phyloP scores from a whole-genome alignment of 495 filamentous ascomycete species.

The Podospora tetraspora region DNA sequence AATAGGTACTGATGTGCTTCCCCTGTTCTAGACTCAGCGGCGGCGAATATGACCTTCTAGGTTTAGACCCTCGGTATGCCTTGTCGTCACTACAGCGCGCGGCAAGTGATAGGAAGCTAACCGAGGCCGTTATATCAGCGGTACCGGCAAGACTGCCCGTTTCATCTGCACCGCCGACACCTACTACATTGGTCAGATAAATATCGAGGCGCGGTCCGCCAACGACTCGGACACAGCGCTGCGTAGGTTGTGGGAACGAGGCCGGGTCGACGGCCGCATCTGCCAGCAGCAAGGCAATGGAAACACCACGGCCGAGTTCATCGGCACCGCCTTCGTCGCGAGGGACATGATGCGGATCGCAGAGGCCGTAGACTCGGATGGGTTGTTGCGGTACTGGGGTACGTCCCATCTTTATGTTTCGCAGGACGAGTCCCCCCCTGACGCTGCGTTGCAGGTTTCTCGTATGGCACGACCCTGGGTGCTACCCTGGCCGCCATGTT shows the following conservation, averaged over 20 bases:
- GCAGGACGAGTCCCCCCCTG: not conserved
- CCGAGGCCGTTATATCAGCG: conserved; percentile 12
- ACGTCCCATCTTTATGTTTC: conserved; percentile 2
- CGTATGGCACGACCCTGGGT: conserved; percentile 42
- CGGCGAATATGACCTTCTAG: conserved; percentile 37
- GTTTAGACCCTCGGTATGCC: conserved; percentile 31
- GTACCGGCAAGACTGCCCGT: conserved; percentile 34
- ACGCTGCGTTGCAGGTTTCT: conserved; percentile 24
- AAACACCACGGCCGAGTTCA: conserved; percentile 22
- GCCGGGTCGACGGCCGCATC: conserved; percentile 12
- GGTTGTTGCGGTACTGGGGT: conserved; percentile 45
- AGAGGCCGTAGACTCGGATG: conserved; percentile 40
- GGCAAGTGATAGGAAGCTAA: too few relatives aligned
- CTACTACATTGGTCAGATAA: conserved; percentile 1
- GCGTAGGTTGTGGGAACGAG: conserved; percentile 22
- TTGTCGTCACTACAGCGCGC: too few relatives aligned
- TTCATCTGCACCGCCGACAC: conserved; percentile 28
- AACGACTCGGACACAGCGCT: conserved; percentile 22
- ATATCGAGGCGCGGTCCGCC: not conserved
- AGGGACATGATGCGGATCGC: conserved; percentile 42
- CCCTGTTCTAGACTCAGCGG: conserved; percentile 26
- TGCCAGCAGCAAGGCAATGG: conserved; percentile 12
- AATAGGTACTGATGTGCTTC: not conserved
- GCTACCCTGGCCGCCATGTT: conserved; percentile 42
- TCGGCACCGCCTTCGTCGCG: conserved; percentile 38